A percentile compares a stretch with the other conserved stretches of the same genome.
Conservation (phyloP, 805 yeast species). For the Saturnispora halmiae region DNA sequence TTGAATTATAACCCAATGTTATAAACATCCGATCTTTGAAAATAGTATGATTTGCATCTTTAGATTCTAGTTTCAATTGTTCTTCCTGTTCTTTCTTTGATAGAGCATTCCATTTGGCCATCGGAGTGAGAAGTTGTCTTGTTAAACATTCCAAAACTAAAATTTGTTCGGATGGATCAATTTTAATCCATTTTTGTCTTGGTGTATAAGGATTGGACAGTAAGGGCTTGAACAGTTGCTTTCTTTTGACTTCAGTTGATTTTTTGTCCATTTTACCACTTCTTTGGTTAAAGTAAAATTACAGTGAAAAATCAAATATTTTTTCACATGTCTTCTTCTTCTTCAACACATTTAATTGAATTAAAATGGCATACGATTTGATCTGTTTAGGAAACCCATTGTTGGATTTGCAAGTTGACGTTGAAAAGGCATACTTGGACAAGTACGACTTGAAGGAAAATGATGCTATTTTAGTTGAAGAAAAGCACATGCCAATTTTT, state of each 20-base stretch:
- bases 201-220: slow-evolving; percentile 55
- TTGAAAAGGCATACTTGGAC: slow-evolving; percentile 54
- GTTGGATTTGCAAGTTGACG: slow-evolving; percentile 76
- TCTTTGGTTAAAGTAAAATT: not conserved
- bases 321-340: slow-evolving; percentile 8
- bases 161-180: slow-evolving; percentile 26
- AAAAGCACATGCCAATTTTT: slow-evolving; percentile 76
- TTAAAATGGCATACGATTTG: slow-evolving; percentile 52
- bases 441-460: slow-evolving; percentile 82
- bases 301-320: not conserved
- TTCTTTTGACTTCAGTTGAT: slow-evolving; percentile 38
- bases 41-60: not conserved
- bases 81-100: slow-evolving; percentile 22
- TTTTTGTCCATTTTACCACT: slow-evolving; percentile 19
- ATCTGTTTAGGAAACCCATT: slow-evolving; percentile 88
- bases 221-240: slow-evolving; percentile 55
- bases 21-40: slow-evolving; percentile 15
- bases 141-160: slow-evolving; percentile 24
- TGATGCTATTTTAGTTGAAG: slow-evolving; percentile 85
- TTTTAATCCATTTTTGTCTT: slow-evolving; percentile 32
- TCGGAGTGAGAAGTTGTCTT: slow-evolving; percentile 8
- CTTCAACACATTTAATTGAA: not conserved
- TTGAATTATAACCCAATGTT: slow-evolving; percentile 47
- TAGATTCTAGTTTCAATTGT: slow-evolving; percentile 20
- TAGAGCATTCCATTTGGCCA: slow-evolving; percentile 15